These are phyloP conservation scores for Zalerion maritima DNA, from an alignment of 495 filamentous ascomycete species.

Conservation along the genomic window DNA sequence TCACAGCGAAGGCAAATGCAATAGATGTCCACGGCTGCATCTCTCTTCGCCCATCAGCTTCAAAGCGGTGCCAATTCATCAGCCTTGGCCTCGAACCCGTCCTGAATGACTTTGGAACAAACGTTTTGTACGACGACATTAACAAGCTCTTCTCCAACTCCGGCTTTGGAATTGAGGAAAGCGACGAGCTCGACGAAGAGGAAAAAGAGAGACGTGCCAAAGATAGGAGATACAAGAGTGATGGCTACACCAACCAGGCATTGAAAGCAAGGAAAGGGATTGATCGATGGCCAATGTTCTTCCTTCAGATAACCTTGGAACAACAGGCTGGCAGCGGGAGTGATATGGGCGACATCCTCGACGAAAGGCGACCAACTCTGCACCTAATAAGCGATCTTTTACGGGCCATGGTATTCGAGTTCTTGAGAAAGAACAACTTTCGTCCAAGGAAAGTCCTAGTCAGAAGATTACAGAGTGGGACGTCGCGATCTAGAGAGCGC, in stretches of 20 bases:
- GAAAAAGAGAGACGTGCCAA: constrained; percentile 21
- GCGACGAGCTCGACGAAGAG: constrained; percentile 13
- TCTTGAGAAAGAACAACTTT: constrained; percentile 53
- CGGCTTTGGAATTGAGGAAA: constrained; percentile 55
- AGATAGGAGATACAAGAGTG: constrained; percentile 27
- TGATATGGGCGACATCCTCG: constrained; percentile 19
- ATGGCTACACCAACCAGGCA: constrained; percentile 41
- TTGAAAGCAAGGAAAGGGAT: constrained; percentile 48
- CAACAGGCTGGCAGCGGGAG: constrained; percentile 3
- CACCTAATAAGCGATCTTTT: constrained; percentile 42
- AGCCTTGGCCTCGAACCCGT: constrained; percentile 54
- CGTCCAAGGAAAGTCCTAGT: constrained; percentile 27
- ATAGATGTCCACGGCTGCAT: constrained; percentile 54
- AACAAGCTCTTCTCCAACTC: constrained; percentile 68
- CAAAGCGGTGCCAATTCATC: constrained; percentile 64
- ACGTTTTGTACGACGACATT: constrained; percentile 60
- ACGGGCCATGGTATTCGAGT: constrained; percentile 46
- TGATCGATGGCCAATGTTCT: constrained; percentile 87
- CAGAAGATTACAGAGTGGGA: constrained; percentile 6
- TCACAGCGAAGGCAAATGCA: constrained; percentile 45
- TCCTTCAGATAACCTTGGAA: constrained; percentile 49
- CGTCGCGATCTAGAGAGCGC: constrained; percentile 2
- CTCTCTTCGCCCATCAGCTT: constrained; percentile 52
- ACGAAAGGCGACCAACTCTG: constrained; percentile 23
- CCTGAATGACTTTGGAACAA: constrained; percentile 35